phyloP scores from a whole-genome alignment of 2,329 filamentous ascomycete genomes.

The Rhynchosporium secalis region DNA sequence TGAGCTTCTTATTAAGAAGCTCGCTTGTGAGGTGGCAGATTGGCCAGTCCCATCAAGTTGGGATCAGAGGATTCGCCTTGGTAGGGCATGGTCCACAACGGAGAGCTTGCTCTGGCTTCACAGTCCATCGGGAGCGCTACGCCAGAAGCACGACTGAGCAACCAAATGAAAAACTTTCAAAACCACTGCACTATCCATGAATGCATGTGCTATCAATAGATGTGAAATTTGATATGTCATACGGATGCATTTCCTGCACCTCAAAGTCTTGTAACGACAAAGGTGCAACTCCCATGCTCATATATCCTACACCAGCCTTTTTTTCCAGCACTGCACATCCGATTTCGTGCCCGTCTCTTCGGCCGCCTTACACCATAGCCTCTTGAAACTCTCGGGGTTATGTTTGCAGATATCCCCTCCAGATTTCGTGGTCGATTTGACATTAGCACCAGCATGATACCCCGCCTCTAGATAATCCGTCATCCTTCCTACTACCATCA shows the following conservation, averaged over 20 bases:
- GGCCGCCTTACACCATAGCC: slow-evolving; percentile 29
- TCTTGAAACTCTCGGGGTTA: slow-evolving; percentile 26
- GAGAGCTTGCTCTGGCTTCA: slow-evolving; percentile 13
- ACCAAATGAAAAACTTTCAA: slow-evolving; percentile 13
- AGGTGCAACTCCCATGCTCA: background rate
- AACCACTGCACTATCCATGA: background rate
- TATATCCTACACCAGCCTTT: background rate
- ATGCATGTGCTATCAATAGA: background rate
- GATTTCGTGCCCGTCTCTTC: slow-evolving; percentile 32
- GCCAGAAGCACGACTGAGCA: background rate
- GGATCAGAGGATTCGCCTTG: slow-evolving; percentile 4
- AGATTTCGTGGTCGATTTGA: slow-evolving; percentile 4
- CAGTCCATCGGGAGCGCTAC: background rate
- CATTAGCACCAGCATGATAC: background rate
- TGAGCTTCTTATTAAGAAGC: slow-evolving; percentile 27
- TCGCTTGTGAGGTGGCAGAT: slow-evolving; percentile 16
- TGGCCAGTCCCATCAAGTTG: slow-evolving; percentile 1
- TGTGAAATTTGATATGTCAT: background rate
- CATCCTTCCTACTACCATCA: slow-evolving; percentile 21
- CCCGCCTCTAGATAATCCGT: slow-evolving; percentile 20
- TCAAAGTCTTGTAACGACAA: background rate
- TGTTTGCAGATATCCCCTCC: slow-evolving; percentile 23
- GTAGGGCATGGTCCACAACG: background rate
- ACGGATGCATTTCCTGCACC: background rate
- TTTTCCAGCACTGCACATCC: slow-evolving; percentile 23